A percentile compares a stretch with the other conserved stretches of the same genome.
These are phyloP conservation scores for Dendrobium nobile DNA, from an alignment of 106 monocot genomes.

Conservation along the genomic window DNA sequence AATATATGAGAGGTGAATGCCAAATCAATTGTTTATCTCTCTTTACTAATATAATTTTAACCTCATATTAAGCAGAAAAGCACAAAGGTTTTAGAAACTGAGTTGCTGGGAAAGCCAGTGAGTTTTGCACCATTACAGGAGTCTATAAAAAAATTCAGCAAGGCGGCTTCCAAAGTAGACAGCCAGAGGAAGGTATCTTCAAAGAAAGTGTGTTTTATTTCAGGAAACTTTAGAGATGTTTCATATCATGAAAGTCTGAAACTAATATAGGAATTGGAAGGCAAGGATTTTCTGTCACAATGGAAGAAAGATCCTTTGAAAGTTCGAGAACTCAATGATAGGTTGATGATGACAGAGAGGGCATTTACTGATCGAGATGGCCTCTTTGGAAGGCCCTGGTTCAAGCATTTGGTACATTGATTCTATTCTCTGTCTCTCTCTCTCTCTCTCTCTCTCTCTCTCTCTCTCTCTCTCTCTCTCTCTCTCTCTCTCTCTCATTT, in stretches of 20 bases:
- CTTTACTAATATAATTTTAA: not conserved
- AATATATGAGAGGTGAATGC: too few relatives aligned
- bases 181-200: conserved; percentile 41
- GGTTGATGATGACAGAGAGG: conserved; percentile 71
- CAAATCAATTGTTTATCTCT: too few relatives aligned
- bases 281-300: conserved; percentile 15
- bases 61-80: conserved; percentile 22
- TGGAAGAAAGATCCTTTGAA: conserved; percentile 34
- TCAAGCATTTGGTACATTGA: conserved; percentile 61
- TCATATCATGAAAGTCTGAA: not conserved
- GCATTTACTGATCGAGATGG: conserved; percentile 68
- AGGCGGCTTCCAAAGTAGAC: conserved; percentile 39
- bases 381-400: conserved; percentile 50
- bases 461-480: too few relatives aligned
- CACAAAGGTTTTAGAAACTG: conserved; percentile 32
- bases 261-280: conserved; percentile 35
- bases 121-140: conserved; percentile 44
- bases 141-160: conserved; percentile 46
- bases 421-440: not conserved
- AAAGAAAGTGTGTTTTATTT: not conserved
- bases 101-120: conserved; percentile 21
- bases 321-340: conserved; percentile 58
- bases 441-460: too few relatives aligned
- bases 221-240: too few relatives aligned
- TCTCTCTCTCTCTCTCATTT: too few relatives aligned